phyloP scores from a whole-genome alignment of 1,139 yeast species.

The Wickerhamomyces sp. region DNA sequence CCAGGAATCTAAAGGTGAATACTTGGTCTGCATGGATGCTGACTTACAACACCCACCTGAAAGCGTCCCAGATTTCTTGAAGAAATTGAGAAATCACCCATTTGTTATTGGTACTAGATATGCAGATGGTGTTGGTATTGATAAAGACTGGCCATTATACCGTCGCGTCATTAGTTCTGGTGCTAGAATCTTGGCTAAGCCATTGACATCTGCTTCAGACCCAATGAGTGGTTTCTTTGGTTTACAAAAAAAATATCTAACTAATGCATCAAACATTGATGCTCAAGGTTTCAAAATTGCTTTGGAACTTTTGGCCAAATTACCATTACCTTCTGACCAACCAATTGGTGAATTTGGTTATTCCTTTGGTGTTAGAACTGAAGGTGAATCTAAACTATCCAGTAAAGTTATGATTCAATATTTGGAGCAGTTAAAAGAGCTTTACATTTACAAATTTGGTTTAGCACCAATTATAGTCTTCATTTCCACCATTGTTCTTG shows the following conservation, averaged over 20 bases:
- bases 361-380: constrained; percentile 46
- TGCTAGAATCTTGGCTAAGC: constrained; percentile 41
- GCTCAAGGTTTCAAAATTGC: constrained; percentile 44
- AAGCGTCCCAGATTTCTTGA: constrained; percentile 37
- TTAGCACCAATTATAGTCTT: constrained; percentile 29
- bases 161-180: constrained; percentile 42
- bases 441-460: constrained; percentile 40
- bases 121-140: constrained; percentile 46
- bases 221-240: constrained; percentile 48
- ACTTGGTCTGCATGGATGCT: constrained; percentile 44
- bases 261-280: constrained; percentile 31
- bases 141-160: constrained; percentile 44
- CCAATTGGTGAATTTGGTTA: constrained; percentile 42
- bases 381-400: constrained; percentile 42
- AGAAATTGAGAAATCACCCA: constrained; percentile 33
- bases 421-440: constrained; percentile 37
- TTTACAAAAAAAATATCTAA: constrained; percentile 37
- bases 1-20: constrained; percentile 38
- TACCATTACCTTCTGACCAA: constrained; percentile 33
- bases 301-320: constrained; percentile 38
- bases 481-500: constrained; percentile 24
- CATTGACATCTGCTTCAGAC: constrained; percentile 41
- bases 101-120: constrained; percentile 44
- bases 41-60: constrained; percentile 48
- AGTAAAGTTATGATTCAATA: constrained; percentile 43